Evolutionary conservation across 2,329 filamentous ascomycete species (phyloP), one percentile per base, ranked within the genome.

Genomic region (Decorospora gaudefroyi): DNA sequence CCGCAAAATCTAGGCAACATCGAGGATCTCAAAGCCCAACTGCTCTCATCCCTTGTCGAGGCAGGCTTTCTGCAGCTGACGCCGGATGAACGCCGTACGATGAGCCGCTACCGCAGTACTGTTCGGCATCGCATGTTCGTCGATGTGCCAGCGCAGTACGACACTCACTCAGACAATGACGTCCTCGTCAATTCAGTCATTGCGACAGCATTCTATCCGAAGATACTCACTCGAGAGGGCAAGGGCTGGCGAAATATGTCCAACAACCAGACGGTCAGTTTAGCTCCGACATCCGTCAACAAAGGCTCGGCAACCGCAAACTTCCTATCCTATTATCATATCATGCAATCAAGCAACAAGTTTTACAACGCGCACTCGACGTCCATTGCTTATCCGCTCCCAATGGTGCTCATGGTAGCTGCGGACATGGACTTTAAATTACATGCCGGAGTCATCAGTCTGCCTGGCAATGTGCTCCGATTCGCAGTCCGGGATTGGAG

Each of bases 251-350:
- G 91, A 42, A 97, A 96, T 57, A 84, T 96, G 47, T 84, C 88
- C 38, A 97, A 96, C 73, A 96, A 95, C 67, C 92, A 97, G 69
- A 81, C 82, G 30, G 90, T 99, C 57, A 90, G 84, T 44, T 75
- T 99, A 13, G 90, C 95, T 57, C 88, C 90, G 1, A 88, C 86
- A 0, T 95, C 90, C 1, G 88, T 99, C 55, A 97, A 97, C 69
- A 90, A 90, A 64, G 80, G 55, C 13, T 57, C 57, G 1, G 85
- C 52, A 10, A 59, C 55, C 4, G 74, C 90, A 26, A 86, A 84
- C 62, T 97, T 89, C 84, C 75, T 99, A 30, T 93, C 88, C 0
- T 99, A 96, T 69, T 97, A 97, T 73, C 88, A 95, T 68, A 96
- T 97, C 53, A 95, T 97, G 89, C 91, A 96, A 69, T 87, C 87